Conservation (phyloP, 257 asterid species). For the Solanum bulbocastanum region DNA sequence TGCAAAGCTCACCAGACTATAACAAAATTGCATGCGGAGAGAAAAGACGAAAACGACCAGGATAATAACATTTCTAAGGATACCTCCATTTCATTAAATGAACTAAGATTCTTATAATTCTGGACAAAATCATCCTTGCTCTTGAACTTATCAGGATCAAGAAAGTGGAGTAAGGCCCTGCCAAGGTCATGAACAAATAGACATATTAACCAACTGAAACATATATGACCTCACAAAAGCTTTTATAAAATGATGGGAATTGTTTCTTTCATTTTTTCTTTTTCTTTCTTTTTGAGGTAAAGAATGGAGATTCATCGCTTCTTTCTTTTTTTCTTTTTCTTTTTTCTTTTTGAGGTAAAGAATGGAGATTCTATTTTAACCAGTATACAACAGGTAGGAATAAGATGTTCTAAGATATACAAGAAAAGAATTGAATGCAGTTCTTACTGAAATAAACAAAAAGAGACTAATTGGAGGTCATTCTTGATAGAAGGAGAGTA, state of each 20-base stretch:
- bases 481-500: not conserved
- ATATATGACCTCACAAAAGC: not conserved
- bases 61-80: not conserved
- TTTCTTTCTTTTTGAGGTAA: not conserved
- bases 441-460: not conserved
- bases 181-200: constrained; percentile 3
- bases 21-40: not conserved
- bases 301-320: not conserved
- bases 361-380: not conserved
- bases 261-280: not conserved
- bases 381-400: not conserved
- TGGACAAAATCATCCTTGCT: constrained; percentile 90
- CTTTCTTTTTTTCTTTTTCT: not conserved
- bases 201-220: constrained; percentile 1
- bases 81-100: constrained; percentile 90
- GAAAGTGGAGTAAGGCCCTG: constrained; percentile 99
- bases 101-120: constrained; percentile 87
- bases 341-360: not conserved
- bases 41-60: constrained; percentile 2
- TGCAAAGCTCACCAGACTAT: not conserved
- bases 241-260: not conserved
- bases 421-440: not conserved
- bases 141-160: constrained; percentile 83
- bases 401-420: not conserved
- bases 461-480: not conserved